phyloP scores from a whole-genome alignment of 495 filamentous ascomycete species.

The Achaetomiella virescens region DNA sequence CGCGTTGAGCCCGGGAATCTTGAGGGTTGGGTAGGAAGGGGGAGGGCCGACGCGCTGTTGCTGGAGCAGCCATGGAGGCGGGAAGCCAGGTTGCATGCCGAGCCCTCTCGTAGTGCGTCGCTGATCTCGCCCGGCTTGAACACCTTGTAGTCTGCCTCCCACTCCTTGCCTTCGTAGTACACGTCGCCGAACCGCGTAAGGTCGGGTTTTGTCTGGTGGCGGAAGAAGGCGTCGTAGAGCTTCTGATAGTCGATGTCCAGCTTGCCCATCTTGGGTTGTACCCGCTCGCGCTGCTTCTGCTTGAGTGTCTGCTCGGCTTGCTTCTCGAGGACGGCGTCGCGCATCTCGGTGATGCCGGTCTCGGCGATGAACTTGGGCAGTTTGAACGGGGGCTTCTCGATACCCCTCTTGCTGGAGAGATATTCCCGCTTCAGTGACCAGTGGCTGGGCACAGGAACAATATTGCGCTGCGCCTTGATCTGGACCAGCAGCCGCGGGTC shows the following conservation, averaged over 20 bases:
- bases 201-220: conserved; percentile 91
- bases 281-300: conserved; percentile 90
- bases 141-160: conserved; percentile 88
- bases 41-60: conserved; percentile 91
- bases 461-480: conserved; percentile 91
- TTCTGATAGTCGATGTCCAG: conserved; percentile 98
- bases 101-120: conserved; percentile 88
- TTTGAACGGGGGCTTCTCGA: conserved; percentile 89
- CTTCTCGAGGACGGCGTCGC: conserved; percentile 92
- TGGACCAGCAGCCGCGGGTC: conserved; percentile 87
- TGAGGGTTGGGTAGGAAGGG: conserved; percentile 85
- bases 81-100: conserved; percentile 88
- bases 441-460: conserved; percentile 87
- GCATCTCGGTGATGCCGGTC: conserved; percentile 96
- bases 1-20: conserved; percentile 93
- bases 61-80: conserved; percentile 95
- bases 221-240: conserved; percentile 95
- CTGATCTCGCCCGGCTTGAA: conserved; percentile 85
- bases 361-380: conserved; percentile 96
- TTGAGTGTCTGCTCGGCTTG: conserved; percentile 85
- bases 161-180: conserved; percentile 98
- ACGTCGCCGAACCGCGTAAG: conserved; percentile 94
- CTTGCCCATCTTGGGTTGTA: conserved; percentile 94
- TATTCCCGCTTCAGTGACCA: conserved; percentile 97
- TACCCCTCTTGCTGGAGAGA: conserved; percentile 87